These are phyloP conservation scores for Coemansia sp. DNA, from an alignment of 192 early-diverging fungal genomes.

Conservation along the genomic window DNA sequence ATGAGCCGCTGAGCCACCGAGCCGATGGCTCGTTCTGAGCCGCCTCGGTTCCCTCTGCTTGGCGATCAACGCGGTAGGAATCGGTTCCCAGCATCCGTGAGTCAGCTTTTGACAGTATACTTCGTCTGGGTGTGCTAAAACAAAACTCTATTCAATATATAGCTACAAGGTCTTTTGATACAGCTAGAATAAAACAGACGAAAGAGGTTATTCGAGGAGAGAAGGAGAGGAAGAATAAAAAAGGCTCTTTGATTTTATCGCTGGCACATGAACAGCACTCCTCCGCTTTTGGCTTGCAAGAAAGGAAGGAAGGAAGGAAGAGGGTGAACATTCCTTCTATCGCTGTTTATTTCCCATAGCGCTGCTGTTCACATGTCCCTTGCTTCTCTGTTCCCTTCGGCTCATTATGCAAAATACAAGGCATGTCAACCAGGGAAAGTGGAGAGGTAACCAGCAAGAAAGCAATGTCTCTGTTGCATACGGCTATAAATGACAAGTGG, in stretches of 20 bases:
- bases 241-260: too few relatives aligned
- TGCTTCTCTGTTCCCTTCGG: neutral
- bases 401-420: neutral
- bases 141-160: too few relatives aligned
- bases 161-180: too few relatives aligned
- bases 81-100: neutral
- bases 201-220: neutral
- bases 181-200: neutral
- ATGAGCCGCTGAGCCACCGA: slow-evolving; percentile 6
- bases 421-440: neutral
- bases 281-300: too few relatives aligned
- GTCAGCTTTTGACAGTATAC: neutral
- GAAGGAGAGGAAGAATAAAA: neutral
- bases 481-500: too few relatives aligned
- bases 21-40: neutral
- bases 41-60: too few relatives aligned
- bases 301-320: neutral
- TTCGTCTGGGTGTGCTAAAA: neutral
- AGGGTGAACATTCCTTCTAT: slow-evolving; percentile 3
- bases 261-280: too few relatives aligned
- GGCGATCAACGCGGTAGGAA: neutral
- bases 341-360: slow-evolving; percentile 3
- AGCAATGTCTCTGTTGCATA: too few relatives aligned
- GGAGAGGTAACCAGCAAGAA: neutral
- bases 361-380: neutral